Evolutionary conservation across 768 basidiomycete genomes (phyloP).

Genomic region (Tricholoma matsutake): DNA sequence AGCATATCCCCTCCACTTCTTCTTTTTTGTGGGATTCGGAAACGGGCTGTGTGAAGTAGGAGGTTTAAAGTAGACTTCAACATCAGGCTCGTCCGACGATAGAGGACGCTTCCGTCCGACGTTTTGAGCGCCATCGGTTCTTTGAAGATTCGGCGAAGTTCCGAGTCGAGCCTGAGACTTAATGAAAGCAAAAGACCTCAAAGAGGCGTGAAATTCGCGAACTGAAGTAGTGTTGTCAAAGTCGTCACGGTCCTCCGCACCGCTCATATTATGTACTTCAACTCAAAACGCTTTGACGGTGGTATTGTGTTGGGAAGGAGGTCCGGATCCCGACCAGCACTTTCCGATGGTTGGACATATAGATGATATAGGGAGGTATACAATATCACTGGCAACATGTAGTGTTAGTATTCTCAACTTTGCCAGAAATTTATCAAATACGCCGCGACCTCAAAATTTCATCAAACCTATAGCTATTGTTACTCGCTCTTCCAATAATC

Average conservation of each 20-base stretch:
- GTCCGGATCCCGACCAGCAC: too few relatives aligned
- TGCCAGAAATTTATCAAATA: background rate
- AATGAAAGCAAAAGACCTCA: constrained; percentile 5
- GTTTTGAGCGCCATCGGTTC: background rate
- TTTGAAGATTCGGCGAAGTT: background rate
- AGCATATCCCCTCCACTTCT: constrained; percentile 41
- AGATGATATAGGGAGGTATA: too few relatives aligned
- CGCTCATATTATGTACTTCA: too few relatives aligned
- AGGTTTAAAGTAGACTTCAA: background rate
- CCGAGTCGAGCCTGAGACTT: background rate
- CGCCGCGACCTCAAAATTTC: background rate
- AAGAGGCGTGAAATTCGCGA: background rate
- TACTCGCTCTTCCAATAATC: constrained; percentile 38
- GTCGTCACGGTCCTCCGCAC: background rate
- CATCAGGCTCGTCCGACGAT: background rate
- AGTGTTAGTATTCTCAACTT: background rate
- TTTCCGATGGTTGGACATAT: too few relatives aligned
- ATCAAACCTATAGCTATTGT: constrained; percentile 16
- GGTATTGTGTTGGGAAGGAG: too few relatives aligned
- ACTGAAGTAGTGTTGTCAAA: background rate
- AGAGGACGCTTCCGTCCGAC: background rate
- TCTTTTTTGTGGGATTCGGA: constrained; percentile 20
- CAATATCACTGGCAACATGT: too few relatives aligned
- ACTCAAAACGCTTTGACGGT: too few relatives aligned
- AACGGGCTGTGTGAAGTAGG: background rate